Evolutionary conservation across 2,329 filamentous ascomycete genomes (phyloP).

Genomic region (Aplosporella prunicola): DNA sequence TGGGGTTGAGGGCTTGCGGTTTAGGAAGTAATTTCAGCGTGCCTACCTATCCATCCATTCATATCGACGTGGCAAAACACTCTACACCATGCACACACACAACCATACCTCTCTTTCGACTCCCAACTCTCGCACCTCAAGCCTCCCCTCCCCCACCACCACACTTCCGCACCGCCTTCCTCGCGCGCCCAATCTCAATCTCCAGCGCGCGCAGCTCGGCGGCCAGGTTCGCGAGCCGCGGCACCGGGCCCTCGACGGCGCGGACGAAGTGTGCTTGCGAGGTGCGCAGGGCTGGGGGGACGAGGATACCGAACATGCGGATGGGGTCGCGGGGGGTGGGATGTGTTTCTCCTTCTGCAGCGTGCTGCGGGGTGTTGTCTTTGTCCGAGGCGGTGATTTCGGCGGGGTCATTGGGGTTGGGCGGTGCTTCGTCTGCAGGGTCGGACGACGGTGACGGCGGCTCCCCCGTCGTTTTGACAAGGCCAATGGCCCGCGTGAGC

Average conservation of each 20-base stretch:
- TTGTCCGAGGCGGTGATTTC: background rate
- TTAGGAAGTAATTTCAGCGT: too few relatives aligned
- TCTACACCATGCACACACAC: too few relatives aligned
- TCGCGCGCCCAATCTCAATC: conserved; percentile 53
- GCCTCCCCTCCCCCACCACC: background rate
- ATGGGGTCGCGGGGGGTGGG: conserved; percentile 41
- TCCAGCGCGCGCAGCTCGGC: conserved; percentile 56
- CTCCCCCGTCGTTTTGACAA: background rate
- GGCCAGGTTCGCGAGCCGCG: conserved; percentile 48
- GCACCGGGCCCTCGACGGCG: conserved; percentile 49
- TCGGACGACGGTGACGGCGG: background rate
- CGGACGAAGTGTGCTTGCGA: conserved; percentile 52
- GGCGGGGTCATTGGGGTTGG: background rate
- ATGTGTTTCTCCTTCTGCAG: background rate
- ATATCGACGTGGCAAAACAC: too few relatives aligned
- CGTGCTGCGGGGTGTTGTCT: background rate
- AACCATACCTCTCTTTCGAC: too few relatives aligned
- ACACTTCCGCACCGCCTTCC: conserved; percentile 37
- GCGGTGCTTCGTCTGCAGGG: background rate
- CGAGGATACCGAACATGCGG: conserved; percentile 46
- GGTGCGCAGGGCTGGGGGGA: conserved; percentile 39
- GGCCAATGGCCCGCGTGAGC: background rate
- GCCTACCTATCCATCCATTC: too few relatives aligned
- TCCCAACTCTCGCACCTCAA: too few relatives aligned
- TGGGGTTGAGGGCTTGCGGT: too few relatives aligned